phyloP scores from a whole-genome alignment of 768 basidiomycete genomes.

The Agaricus bisporus region DNA sequence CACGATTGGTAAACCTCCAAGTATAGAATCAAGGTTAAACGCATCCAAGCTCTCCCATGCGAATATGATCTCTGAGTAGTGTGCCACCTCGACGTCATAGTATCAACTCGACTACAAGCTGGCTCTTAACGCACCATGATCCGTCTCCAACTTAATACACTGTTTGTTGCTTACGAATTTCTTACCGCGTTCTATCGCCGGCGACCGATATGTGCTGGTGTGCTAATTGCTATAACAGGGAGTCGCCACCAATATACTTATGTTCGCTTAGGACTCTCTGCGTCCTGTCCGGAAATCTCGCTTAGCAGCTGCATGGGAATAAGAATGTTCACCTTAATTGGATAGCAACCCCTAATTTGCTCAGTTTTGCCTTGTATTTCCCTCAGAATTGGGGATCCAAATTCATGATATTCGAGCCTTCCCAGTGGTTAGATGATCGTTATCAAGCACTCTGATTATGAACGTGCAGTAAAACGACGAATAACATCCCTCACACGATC shows the following conservation, averaged over 20 bases:
- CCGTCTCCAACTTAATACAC: background rate
- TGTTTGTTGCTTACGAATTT: background rate
- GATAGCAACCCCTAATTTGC: background rate
- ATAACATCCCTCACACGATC: background rate
- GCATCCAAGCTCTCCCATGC: background rate
- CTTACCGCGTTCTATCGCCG: conserved; percentile 9
- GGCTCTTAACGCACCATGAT: background rate
- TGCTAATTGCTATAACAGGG: background rate
- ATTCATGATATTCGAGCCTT: background rate
- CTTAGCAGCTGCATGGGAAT: conserved; percentile 6
- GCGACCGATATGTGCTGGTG: background rate
- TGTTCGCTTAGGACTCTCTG: conserved; percentile 6
- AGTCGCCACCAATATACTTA: background rate
- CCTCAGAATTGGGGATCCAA: background rate
- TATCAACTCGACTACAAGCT: background rate
- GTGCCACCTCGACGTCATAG: conserved; percentile 2
- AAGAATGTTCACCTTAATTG: background rate
- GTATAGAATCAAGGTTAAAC: too few species aligned
- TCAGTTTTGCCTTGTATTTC: background rate
- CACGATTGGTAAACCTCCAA: too few species aligned
- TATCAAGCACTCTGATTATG: background rate
- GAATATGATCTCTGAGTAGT: background rate
- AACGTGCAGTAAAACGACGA: background rate
- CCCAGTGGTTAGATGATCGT: background rate
- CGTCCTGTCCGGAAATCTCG: conserved; percentile 9